These are phyloP conservation scores for Ophiognomonia clavigignenti-juglandacearum DNA, from an alignment of 2,329 filamentous ascomycete genomes.

Conservation along the genomic window DNA sequence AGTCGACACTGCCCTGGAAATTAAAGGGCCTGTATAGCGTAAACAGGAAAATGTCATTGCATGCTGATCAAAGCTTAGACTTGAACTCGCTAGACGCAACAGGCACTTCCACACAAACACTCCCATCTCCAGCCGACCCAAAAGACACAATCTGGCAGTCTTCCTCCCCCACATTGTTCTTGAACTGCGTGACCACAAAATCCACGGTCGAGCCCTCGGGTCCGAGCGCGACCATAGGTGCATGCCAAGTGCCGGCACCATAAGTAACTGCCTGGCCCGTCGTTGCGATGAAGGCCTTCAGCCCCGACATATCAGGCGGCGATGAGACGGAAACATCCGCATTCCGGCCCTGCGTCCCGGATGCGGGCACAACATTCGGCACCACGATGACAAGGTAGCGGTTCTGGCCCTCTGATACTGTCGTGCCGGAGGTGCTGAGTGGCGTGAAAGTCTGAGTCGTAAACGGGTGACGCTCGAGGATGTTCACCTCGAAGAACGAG, in stretches of 20 bases:
- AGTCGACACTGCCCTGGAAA: too few species aligned
- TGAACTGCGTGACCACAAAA: conserved; percentile 86
- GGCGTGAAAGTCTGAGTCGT: conserved; percentile 93
- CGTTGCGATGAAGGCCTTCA: conserved; percentile 75
- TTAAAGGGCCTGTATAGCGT: too few species aligned
- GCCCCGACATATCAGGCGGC: conserved; percentile 64
- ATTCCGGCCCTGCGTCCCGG: not conserved
- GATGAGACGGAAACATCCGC: not conserved
- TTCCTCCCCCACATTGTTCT: conserved; percentile 74
- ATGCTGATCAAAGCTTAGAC: too few species aligned
- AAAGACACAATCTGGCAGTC: conserved; percentile 78
- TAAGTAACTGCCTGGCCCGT: conserved; percentile 86
- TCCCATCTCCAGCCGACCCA: conserved; percentile 6
- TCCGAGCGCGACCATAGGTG: conserved; percentile 89
- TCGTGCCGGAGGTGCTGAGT: conserved; percentile 40
- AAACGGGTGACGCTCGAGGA: conserved; percentile 89
- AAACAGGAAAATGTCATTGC: too few species aligned
- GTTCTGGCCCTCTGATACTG: conserved; percentile 26
- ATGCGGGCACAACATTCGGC: conserved; percentile 50
- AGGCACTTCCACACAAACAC: conserved; percentile 7
- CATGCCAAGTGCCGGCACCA: conserved; percentile 88
- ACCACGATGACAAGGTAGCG: conserved; percentile 85
- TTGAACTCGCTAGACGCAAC: too few species aligned
- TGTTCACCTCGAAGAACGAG: conserved; percentile 56
- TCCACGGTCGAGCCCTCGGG: conserved; percentile 55